A percentile compares a stretch with the other conserved stretches of the same genome.
These are phyloP conservation scores for Cytospora mali DNA, from an alignment of 2,329 filamentous ascomycete species.

Conservation along the genomic window DNA sequence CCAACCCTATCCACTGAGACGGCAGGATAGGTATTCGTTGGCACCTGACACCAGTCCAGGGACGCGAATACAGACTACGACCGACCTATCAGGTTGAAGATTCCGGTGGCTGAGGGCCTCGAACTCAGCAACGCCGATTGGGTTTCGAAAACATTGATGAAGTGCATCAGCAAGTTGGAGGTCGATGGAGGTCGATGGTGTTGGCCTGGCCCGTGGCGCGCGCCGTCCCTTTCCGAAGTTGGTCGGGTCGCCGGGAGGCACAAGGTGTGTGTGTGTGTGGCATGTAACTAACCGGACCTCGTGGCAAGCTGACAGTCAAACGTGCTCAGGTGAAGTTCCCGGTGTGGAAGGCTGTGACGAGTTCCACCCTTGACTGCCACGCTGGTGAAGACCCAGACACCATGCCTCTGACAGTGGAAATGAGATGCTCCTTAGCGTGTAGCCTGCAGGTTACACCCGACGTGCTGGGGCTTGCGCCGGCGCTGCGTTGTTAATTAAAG, in stretches of 20 bases:
- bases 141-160: conserved; percentile 1
- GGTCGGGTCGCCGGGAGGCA: conserved; percentile 12
- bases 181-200: neutral
- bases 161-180: no score
- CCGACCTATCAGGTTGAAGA: no score
- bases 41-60: neutral
- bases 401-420: neutral
- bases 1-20: neutral
- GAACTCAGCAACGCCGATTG: conserved; percentile 1
- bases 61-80: no score
- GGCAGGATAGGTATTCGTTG: neutral
- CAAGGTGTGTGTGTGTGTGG: conserved; percentile 17
- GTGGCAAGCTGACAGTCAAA: conserved; percentile 11
- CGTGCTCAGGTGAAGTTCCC: neutral
- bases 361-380: neutral
- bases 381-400: neutral
- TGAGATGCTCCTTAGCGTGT: neutral
- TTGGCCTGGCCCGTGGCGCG: conserved; percentile 22
- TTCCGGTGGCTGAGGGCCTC: neutral
- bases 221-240: conserved; percentile 17
- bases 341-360: neutral
- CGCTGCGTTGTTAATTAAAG: neutral
- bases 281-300: conserved; percentile 8
- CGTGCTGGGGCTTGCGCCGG: neutral
- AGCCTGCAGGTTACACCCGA: neutral